Conservation (phyloP, 176 grass and related monocot genomes). For the Otatea glauca region DNA sequence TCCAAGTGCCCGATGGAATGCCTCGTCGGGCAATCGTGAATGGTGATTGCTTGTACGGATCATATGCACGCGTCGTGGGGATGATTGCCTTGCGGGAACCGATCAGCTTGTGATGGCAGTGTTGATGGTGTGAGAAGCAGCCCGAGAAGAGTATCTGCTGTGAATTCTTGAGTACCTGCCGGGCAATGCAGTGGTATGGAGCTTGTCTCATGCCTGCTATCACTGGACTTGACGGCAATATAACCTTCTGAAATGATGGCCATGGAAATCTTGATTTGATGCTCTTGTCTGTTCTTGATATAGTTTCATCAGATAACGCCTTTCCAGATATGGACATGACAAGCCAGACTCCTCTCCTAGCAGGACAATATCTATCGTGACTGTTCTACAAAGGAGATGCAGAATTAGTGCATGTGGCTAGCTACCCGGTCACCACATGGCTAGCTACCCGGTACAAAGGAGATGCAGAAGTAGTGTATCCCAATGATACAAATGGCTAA, state of each 20-base stretch:
- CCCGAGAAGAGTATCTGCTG: background rate
- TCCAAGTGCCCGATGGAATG: too few relatives aligned
- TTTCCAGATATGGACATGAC: conserved; percentile 22
- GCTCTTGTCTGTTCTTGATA: background rate
- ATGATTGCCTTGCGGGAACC: background rate
- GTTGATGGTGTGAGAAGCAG: background rate
- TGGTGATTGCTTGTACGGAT: too few relatives aligned
- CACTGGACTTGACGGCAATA: background rate
- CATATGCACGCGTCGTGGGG: too few relatives aligned
- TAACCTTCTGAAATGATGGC: background rate
- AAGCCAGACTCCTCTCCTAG: background rate
- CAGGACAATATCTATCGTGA: background rate
- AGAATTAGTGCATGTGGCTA: background rate
- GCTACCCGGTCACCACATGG: too few relatives aligned
- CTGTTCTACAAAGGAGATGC: background rate
- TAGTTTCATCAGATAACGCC: conserved; percentile 7
- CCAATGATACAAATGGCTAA: background rate
- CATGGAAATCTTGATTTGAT: conserved; percentile 13
- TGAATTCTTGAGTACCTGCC: background rate
- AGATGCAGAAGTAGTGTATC: background rate
- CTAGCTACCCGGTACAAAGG: too few relatives aligned
- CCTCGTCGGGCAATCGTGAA: too few relatives aligned
- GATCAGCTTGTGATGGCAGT: background rate
- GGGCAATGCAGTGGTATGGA: background rate
- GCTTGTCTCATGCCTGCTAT: too few relatives aligned